Evolutionary conservation across 805 yeast species (phyloP).

Genomic region (Candida michaelii): DNA sequence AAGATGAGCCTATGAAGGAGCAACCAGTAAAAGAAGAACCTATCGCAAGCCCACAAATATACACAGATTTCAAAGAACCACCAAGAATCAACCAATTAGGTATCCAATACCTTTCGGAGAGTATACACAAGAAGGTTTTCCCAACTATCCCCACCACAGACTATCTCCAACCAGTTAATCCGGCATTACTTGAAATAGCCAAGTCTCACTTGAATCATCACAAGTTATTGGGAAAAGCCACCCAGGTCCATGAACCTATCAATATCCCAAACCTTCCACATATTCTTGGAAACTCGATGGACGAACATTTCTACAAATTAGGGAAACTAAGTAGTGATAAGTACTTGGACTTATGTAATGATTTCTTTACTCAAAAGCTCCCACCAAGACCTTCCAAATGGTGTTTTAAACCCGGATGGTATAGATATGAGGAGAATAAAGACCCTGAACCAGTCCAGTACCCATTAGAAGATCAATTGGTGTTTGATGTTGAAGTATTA

Average conservation of each 20-base stretch:
- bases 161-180: slow-evolving; percentile 28
- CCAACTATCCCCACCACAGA: slow-evolving; percentile 34
- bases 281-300: slow-evolving; percentile 71
- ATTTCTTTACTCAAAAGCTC: slow-evolving; percentile 36
- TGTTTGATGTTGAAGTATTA: slow-evolving; percentile 87
- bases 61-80: not conserved
- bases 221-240: slow-evolving; percentile 72
- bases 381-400: slow-evolving; percentile 39
- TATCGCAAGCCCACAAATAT: not conserved
- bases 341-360: slow-evolving; percentile 51
- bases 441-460: slow-evolving; percentile 57
- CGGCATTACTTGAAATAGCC: slow-evolving; percentile 50
- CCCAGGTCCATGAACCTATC: slow-evolving; percentile 62
- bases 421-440: slow-evolving; percentile 58
- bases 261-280: slow-evolving; percentile 58
- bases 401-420: slow-evolving; percentile 76
- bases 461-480: slow-evolving; percentile 72
- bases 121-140: slow-evolving; percentile 62
- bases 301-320: slow-evolving; percentile 79
- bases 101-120: slow-evolving; percentile 68
- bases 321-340: slow-evolving; percentile 63
- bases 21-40: too few species aligned
- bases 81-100: slow-evolving; percentile 76
- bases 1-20: too few species aligned
- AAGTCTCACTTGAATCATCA: slow-evolving; percentile 58